A percentile compares a stretch with the other conserved stretches of the same genome.
Evolutionary conservation across 2,329 filamentous ascomycete genomes (phyloP).

Genomic region (Fusarium tjaetaba): DNA sequence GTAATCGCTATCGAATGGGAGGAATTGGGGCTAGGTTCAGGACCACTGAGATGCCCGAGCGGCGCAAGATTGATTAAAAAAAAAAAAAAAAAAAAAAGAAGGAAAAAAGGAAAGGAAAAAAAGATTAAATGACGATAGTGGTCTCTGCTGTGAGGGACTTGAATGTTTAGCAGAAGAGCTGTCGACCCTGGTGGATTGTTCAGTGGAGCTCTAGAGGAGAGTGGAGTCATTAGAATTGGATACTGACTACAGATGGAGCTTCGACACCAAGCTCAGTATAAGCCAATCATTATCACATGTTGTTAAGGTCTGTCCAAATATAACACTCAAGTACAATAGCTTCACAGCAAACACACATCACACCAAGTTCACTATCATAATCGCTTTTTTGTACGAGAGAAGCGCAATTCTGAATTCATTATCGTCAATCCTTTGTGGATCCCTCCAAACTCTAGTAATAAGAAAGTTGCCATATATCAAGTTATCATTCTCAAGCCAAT

Average conservation of each 20-base stretch:
- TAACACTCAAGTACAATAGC: neutral
- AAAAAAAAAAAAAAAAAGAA: conserved; percentile 19
- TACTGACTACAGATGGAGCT: conserved; percentile 6
- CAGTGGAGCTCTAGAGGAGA: conserved; percentile 35
- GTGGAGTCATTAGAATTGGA: conserved; percentile 22
- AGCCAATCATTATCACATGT: conserved; percentile 12
- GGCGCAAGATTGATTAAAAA: conserved; percentile 18
- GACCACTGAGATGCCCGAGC: conserved; percentile 43
- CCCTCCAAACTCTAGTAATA: conserved; percentile 25
- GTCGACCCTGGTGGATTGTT: conserved; percentile 33
- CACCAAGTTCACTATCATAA: neutral
- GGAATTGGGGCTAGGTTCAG: conserved; percentile 13
- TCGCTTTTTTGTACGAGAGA: neutral
- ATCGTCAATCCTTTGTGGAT: conserved; percentile 26
- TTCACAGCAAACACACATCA: neutral
- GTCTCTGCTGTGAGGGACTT: conserved; percentile 34
- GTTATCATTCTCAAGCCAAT: conserved; percentile 29
- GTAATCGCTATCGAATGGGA: conserved; percentile 25
- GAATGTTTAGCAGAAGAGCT: conserved; percentile 21
- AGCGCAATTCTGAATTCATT: conserved; percentile 19
- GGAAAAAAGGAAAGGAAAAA: neutral
- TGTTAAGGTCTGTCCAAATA: neutral
- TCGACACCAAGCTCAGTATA: neutral
- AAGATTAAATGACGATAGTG: conserved; percentile 19
- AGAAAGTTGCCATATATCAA: conserved; percentile 16